phyloP scores from a whole-genome alignment of 2,329 filamentous ascomycete species.

The Clonostachys solani region DNA sequence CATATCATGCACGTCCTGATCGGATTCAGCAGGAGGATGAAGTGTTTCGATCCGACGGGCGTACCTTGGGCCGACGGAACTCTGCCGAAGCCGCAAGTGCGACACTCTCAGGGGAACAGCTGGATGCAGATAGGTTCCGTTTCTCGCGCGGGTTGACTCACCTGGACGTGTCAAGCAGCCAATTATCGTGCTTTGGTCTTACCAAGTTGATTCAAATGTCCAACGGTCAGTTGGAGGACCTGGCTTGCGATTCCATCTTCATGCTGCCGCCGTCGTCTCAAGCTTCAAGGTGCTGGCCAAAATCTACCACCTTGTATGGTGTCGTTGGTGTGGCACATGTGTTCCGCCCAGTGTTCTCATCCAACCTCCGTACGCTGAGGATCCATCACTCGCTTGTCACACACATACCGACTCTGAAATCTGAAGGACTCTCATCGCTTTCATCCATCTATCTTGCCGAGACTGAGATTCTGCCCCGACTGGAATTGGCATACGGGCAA shows the following conservation, averaged over 20 bases:
- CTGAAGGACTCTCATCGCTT: constrained; percentile 27
- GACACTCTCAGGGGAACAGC: constrained; percentile 12
- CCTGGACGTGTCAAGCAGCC: constrained; percentile 46
- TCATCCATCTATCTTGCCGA: constrained; percentile 38
- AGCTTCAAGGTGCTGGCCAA: constrained; percentile 15
- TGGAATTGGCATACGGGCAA: constrained; percentile 39
- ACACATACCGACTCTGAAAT: constrained; percentile 39
- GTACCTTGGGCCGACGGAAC: constrained; percentile 14
- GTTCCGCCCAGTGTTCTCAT: constrained; percentile 47
- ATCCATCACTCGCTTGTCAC: constrained; percentile 60
- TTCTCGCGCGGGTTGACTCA: constrained; percentile 39
- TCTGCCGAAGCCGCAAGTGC: constrained; percentile 15
- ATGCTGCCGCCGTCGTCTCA: constrained; percentile 14
- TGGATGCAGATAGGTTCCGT: constrained; percentile 10
- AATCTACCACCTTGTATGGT: constrained; percentile 29
- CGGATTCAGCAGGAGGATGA: constrained; percentile 11
- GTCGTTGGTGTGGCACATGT: constrained; percentile 39
- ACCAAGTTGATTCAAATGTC: constrained; percentile 34
- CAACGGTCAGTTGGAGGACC: constrained; percentile 42
- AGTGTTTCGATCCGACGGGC: constrained; percentile 23
- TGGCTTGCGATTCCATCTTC: constrained; percentile 43
- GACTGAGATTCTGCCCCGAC: constrained; percentile 32
- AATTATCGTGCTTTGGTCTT: constrained; percentile 37
- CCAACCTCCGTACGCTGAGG: constrained; percentile 46
- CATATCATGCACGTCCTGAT: constrained; percentile 13